Conservation (phyloP, 768 basidiomycete genomes). For the Leccinum pellstonianum region DNA sequence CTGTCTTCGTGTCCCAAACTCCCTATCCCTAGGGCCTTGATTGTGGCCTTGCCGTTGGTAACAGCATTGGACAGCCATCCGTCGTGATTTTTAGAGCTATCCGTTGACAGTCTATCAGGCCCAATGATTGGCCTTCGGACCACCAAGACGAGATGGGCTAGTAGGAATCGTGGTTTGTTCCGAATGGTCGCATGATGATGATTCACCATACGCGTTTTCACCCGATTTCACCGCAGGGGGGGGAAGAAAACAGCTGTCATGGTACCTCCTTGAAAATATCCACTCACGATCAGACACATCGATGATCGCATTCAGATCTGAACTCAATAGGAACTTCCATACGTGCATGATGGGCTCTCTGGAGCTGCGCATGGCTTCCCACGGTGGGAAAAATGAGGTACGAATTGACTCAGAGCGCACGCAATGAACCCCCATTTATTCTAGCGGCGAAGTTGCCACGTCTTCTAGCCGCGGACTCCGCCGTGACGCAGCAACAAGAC, state of each 20-base stretch:
- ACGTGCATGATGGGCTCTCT: neutral
- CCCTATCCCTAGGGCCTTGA: constrained; percentile 6
- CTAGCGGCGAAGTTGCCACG: neutral
- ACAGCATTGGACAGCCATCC: constrained; percentile 6
- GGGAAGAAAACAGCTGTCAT: neutral
- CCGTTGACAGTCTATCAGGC: neutral
- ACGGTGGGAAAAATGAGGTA: neutral
- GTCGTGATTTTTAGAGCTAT: constrained; percentile 1
- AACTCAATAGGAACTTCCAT: neutral
- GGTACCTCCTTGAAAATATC: neutral
- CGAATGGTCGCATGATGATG: neutral
- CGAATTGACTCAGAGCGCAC: constrained; percentile 6
- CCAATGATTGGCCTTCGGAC: constrained; percentile 7
- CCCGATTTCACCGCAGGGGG: constrained; percentile 1
- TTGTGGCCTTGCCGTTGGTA: constrained; percentile 13
- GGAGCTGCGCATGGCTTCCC: neutral
- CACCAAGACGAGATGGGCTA: constrained; percentile 2
- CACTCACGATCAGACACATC: neutral
- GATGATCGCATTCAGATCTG: constrained; percentile 1
- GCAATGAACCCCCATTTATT: neutral
- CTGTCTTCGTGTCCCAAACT: neutral
- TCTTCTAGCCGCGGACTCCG: constrained; percentile 10
- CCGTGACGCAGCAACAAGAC: neutral
- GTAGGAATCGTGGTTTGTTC: constrained; percentile 2
- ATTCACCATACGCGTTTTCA: constrained; percentile 11